These are phyloP conservation scores for Alternaria metachromatica DNA, from an alignment of 2,329 filamentous ascomycete genomes.

Conservation along the genomic window DNA sequence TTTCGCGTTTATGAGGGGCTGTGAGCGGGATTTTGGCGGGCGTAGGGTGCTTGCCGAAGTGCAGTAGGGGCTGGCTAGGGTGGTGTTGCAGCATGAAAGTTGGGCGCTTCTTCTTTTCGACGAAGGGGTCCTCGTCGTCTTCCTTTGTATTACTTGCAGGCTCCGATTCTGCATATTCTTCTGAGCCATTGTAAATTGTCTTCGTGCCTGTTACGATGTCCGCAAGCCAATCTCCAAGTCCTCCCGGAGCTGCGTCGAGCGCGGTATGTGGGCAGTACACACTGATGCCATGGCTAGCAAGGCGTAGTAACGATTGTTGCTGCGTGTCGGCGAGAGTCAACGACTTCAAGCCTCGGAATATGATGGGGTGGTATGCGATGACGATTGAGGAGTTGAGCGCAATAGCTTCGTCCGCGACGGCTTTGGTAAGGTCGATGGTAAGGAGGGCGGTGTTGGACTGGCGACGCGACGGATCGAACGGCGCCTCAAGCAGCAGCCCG, in stretches of 20 bases:
- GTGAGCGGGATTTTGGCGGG: conserved; percentile 16
- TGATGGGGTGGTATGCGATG: conserved; percentile 94
- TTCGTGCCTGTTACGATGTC: conserved; percentile 74
- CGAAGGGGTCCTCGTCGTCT: conserved; percentile 45
- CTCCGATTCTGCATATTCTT: conserved; percentile 11
- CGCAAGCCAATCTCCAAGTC: conserved; percentile 93
- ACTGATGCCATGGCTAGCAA: conserved; percentile 86
- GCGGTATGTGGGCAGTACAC: conserved; percentile 97
- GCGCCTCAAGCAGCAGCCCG: conserved; percentile 76
- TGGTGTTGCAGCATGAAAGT: conserved; percentile 56
- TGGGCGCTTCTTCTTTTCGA: conserved; percentile 48
- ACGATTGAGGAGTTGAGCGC: conserved; percentile 76
- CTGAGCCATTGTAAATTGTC: conserved; percentile 18
- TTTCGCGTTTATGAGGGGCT: conserved; percentile 57
- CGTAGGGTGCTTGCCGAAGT: conserved; percentile 37
- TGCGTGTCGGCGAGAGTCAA: conserved; percentile 85
- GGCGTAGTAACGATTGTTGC: conserved; percentile 80
- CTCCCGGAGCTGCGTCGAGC: conserved; percentile 82
- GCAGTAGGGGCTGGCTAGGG: conserved; percentile 52
- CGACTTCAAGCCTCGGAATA: conserved; percentile 91
- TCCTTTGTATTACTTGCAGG: conserved; percentile 15
- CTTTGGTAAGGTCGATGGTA: conserved; percentile 88
- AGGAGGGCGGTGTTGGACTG: conserved; percentile 75
- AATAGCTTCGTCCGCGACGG: conserved; percentile 90
- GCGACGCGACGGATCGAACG: conserved; percentile 62